Percentiles rank a stretch among this genome's conserved stretches.
These are phyloP conservation scores for Nasturtium officinale DNA, from an alignment of 345 rosid genomes.

Conservation along the genomic window DNA sequence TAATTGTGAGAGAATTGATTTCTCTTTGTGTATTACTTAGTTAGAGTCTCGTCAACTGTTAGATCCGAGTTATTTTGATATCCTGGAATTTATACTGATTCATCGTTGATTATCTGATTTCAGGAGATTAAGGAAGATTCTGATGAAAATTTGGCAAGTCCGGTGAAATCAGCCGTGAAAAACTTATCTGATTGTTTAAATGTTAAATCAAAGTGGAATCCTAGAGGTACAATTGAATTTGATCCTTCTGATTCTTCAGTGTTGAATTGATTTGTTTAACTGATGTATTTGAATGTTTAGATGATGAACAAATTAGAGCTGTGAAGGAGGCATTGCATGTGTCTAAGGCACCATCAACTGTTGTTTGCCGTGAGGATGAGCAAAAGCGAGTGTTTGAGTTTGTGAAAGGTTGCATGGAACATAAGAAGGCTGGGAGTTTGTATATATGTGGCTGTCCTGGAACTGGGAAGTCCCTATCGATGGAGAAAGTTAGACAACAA, in stretches of 20 bases:
- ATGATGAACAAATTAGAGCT: conserved; percentile 60
- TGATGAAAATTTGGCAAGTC: conserved; percentile 11
- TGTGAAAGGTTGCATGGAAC: conserved; percentile 59
- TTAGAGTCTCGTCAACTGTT: neutral
- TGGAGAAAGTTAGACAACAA: conserved; percentile 65
- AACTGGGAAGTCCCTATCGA: conserved; percentile 82
- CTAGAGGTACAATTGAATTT: conserved; percentile 51
- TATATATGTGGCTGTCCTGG: conserved; percentile 87
- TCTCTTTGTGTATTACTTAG: too few relatives aligned
- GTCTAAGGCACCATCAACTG: conserved; percentile 60
- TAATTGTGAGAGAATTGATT: too few relatives aligned
- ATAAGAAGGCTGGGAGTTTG: conserved; percentile 74
- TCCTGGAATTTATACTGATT: neutral
- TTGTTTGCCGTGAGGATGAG: conserved; percentile 81
- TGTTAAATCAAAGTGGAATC: conserved; percentile 58
- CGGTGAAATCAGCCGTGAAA: conserved; percentile 38
- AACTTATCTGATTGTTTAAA: conserved; percentile 34
- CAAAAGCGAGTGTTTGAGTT: conserved; percentile 66
- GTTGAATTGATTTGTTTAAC: neutral
- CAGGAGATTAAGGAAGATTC: conserved; percentile 45
- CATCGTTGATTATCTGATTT: neutral
- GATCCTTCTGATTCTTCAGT: neutral
- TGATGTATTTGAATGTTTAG: conserved; percentile 40
- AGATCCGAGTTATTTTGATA: neutral
- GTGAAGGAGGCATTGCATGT: conserved; percentile 82